phyloP scores from a whole-genome alignment of 1,284 basidiomycete species.

The Apiotrichum montevideense region DNA sequence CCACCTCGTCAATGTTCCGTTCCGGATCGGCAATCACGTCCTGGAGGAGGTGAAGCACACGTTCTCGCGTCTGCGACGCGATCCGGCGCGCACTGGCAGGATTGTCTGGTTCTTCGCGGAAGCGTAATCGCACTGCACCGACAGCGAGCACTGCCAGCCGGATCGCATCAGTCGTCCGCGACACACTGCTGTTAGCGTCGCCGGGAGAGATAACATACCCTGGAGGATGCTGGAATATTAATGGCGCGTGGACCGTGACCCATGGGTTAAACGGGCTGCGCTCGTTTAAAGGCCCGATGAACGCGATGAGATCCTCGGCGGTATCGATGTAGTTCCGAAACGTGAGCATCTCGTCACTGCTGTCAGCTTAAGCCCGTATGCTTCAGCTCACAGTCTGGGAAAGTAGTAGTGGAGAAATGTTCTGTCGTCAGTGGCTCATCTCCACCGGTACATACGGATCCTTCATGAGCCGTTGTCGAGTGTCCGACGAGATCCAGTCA shows the following conservation, averaged over 20 bases:
- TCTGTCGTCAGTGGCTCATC: neutral
- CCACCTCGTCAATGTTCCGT: slow-evolving; percentile 25
- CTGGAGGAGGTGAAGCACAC: slow-evolving; percentile 22
- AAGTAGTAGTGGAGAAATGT: slow-evolving; percentile 5
- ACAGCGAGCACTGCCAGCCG: slow-evolving; percentile 35
- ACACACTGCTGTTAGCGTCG: slow-evolving; percentile 12
- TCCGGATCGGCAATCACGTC: slow-evolving; percentile 19
- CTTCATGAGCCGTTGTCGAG: slow-evolving; percentile 23
- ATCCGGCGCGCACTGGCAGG: slow-evolving; percentile 25
- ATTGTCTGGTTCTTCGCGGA: slow-evolving; percentile 25
- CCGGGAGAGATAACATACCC: slow-evolving; percentile 17
- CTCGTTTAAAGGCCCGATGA: slow-evolving; percentile 24
- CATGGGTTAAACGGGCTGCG: slow-evolving; percentile 38
- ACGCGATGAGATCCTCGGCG: slow-evolving; percentile 39
- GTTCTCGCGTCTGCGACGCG: slow-evolving; percentile 21
- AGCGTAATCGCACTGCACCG: slow-evolving; percentile 38
- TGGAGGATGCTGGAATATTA: slow-evolving; percentile 33
- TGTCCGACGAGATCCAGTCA: slow-evolving; percentile 15
- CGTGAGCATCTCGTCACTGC: slow-evolving; percentile 36
- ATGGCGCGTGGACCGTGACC: slow-evolving; percentile 36
- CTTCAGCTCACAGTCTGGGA: slow-evolving; percentile 1
- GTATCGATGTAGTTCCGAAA: slow-evolving; percentile 38
- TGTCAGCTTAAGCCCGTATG: neutral
- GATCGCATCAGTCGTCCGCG: slow-evolving; percentile 32
- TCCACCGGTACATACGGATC: slow-evolving; percentile 18